Evolutionary conservation across 768 basidiomycete genomes (phyloP), one percentile per base, ranked within the genome.

Genomic region (Obba rivulosa): DNA sequence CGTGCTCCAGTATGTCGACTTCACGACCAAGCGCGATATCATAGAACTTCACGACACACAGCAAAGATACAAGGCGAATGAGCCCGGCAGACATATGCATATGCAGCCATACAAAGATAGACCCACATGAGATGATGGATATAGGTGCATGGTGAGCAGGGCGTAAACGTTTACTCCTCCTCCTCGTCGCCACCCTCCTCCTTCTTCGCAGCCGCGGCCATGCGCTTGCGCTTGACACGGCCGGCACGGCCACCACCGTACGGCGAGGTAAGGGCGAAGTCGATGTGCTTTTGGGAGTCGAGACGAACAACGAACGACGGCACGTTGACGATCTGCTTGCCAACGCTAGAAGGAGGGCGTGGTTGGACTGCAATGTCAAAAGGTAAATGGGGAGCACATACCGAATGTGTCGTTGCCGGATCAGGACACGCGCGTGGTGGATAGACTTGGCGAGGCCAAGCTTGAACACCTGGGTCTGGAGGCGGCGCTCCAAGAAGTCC

Each of bases 401-500:
- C 88, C 94, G 93, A 68, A 99, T 98, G 79, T 99, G 95, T 64
- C 95, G 77, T 72, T 98, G 96, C 65, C 92, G 80, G 76, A 99
- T 99, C 66, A 99, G 80, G 57, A 93, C 92, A 72, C 96, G 87
- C 39, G 96, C 96, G 69, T 98, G 96, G 72, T 99, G 96, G 61
- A 99, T 96, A 63, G 81, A 85, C 84, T 98, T 98, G 50, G 96
- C 96, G 56, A 99, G 79, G 58, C 94, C 94, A 59, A 79, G 83
- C 82, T 98, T 98, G 88, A 98, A 99, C 62, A 99, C 96, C 77
- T 98, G 96, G 35, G 96, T 99, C 75, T 99, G 96, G 66, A 99
- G 74, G 61, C 96, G 77, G 63, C 96, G 81, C 80, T 99, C 96
- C 87, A 99, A 87, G 87, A 99, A 99, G 74, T 99, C 96, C 72